These are phyloP conservation scores for Colletotrichum somersetense DNA, from an alignment of 2,329 filamentous ascomycete genomes.

Conservation along the genomic window DNA sequence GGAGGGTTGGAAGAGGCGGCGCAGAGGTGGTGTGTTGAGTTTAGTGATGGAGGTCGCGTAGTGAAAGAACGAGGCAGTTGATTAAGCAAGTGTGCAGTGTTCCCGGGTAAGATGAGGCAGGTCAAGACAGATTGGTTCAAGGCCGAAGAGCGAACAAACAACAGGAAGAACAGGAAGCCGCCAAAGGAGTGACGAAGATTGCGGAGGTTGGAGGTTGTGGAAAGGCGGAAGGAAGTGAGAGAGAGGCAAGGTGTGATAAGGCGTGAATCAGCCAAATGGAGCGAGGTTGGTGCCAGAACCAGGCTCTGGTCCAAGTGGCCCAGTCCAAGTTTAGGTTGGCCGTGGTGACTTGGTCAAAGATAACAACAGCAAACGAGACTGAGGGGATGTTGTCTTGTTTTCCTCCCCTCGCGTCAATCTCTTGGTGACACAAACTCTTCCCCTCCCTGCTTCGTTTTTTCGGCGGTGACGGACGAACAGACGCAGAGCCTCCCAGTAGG, in stretches of 20 bases:
- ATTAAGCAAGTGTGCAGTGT: not conserved
- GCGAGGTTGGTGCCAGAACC: constrained; percentile 16
- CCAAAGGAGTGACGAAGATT: constrained; percentile 33
- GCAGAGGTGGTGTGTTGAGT: not conserved
- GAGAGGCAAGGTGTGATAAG: constrained; percentile 21
- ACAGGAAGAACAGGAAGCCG: constrained; percentile 35
- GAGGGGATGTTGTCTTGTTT: constrained; percentile 26
- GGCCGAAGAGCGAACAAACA: constrained; percentile 23
- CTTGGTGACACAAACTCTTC: constrained; percentile 21
- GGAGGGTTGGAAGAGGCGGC: not conserved
- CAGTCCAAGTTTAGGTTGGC: constrained; percentile 23
- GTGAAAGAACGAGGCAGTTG: not conserved
- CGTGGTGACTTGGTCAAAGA: constrained; percentile 26
- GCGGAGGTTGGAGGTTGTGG: constrained; percentile 6
- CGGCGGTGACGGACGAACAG: constrained; percentile 35
- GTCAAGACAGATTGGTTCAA: not conserved
- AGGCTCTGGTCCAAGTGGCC: constrained; percentile 24
- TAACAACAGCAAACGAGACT: constrained; percentile 28
- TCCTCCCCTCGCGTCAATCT: not conserved
- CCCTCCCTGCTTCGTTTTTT: constrained; percentile 23
- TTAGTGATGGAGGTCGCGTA: not conserved
- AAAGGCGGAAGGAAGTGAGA: constrained; percentile 2
- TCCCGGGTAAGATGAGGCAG: not conserved
- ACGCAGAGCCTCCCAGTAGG: constrained; percentile 34
- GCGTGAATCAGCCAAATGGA: constrained; percentile 31